Base-by-base conservation (phyloP, 2,329 filamentous ascomycete species). In the Trichoderma harzianum region DNA sequence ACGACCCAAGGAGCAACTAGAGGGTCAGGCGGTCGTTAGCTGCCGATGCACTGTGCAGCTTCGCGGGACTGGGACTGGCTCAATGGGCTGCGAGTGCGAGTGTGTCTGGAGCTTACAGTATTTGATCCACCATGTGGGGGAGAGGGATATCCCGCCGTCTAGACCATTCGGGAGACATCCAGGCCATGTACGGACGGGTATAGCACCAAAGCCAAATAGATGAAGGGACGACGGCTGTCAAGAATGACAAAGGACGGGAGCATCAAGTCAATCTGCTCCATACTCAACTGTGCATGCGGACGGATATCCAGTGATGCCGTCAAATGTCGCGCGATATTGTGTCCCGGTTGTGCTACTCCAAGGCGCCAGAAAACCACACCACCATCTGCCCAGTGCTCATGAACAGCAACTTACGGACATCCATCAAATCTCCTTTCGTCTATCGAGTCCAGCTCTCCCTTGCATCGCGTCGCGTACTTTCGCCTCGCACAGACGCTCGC, bases 1-100 rank as follows among this genome's bases (percentile, higher is more conserved):
- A 39, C 47, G 63, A 66, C 55, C 55, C 57, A 64, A 68, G 62
- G 36, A 36, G 62, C 63, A 32, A 61, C 63, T 51, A 36, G 70
- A 62, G 60, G 60, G 53, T 69, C 65, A 72, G 66, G 66, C 65
- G 65, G 66, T 62, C 70, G 58, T n/a, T 55, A 57, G 68, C 68
- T 70, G 68, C 61, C 58, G 66, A 63, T 66, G 61, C 71, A 72
- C 71, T 69, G 71, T 69, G 71, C 71, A 66, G 47, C 64, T 21
- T 63, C 58, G 64, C 70, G 61, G 64, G 57, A 39, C 53, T 43
- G 24, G 28, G 65, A 60, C 65, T 58, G 63, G 36, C 55, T 55
- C 28, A 32, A 51, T n/a, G 43, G 43, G 11, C n/a, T 21, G 36
- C 34, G 14, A 36, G 34, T 36, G 43, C 6, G 55, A 58, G 55